Base-by-base conservation (phyloP, 208 protist genomes). In the Phytomonas serpens region DNA sequence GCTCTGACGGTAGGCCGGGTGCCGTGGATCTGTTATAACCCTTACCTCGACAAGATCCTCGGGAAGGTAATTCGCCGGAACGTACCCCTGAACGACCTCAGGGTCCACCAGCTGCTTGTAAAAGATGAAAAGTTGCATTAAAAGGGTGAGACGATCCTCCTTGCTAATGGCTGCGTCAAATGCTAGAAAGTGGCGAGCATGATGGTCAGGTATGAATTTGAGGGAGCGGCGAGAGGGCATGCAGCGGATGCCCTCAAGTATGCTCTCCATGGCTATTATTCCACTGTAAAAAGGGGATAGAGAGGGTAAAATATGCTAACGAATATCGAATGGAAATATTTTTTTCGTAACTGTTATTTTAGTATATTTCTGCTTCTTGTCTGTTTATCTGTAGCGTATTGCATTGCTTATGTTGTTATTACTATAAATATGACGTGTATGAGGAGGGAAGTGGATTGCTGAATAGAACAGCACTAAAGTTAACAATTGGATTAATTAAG, bases 1-100 rank as follows among this genome's bases (percentile, higher is more conserved):
- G 5, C 85, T 80, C 68, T 96, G 92, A n/a, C 92, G 87, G 74
- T 87, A 96, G 11, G 92, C 92, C 4, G 92, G 92, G 64, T 96
- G 92, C 0, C 77, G 82, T 19, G 75, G 79, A 73, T 94, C 86
- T 13, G 84, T 87, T 23, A 94, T 78, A 2, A 94, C 82, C 31
- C 92, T 85, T 62, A 96, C 77, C 78, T 96, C 89, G 63, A 94
- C 82, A 37, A 87, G 73, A 64, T 93, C 75, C 62, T 92, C 86
- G 4, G 91, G 91, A 0, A 77, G 62, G 78, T 96, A 96, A 10
- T 69, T 42, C 16, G 86, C 64, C 11, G 62, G 38, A 10, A 66
- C 52, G 62, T 86, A 93, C 40, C 37, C 40, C 3, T 85, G 77
- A 31, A 89, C 14, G 13, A 89, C 71, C 2, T 61, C 42, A 13